Percentiles rank a stretch among this genome's conserved stretches.
phyloP scores from a whole-genome alignment of 75 land plant genomes.

The Adiantum capillusveneris region DNA sequence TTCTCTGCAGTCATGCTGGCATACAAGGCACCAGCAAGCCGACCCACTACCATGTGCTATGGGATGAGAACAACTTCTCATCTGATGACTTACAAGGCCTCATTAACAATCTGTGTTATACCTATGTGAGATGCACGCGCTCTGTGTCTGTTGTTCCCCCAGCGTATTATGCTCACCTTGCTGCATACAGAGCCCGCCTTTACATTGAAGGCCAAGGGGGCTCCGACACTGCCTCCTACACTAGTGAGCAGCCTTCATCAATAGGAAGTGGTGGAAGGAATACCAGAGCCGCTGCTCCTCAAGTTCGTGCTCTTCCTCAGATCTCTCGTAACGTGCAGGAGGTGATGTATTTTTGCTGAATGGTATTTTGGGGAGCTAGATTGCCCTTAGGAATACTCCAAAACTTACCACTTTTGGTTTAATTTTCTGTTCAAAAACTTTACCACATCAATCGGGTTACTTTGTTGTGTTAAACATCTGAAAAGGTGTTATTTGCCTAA shows the following conservation, averaged over 20 bases:
- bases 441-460: too few species aligned
- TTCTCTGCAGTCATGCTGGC: constrained; percentile 48
- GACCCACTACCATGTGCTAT: constrained; percentile 44
- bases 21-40: constrained; percentile 54
- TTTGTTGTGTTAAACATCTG: too few species aligned
- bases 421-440: too few species aligned
- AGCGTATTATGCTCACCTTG: constrained; percentile 64
- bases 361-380: too few species aligned
- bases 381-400: too few species aligned
- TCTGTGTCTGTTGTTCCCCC: constrained; percentile 60
- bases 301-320: neutral
- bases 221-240: neutral
- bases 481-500: too few species aligned
- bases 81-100: constrained; percentile 43
- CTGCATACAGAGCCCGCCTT: constrained; percentile 45
- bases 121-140: constrained; percentile 53
- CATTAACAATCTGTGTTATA: constrained; percentile 46
- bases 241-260: neutral
- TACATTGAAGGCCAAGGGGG: constrained; percentile 22
- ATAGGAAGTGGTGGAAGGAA: neutral
- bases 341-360: constrained; percentile 6
- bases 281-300: neutral
- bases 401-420: too few species aligned
- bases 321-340: neutral
- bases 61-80: constrained; percentile 39